Percentiles rank a stretch among this genome's conserved stretches.
Evolutionary conservation across 2,329 filamentous ascomycete species (phyloP).

Genomic region (Alternaria arbusti): DNA sequence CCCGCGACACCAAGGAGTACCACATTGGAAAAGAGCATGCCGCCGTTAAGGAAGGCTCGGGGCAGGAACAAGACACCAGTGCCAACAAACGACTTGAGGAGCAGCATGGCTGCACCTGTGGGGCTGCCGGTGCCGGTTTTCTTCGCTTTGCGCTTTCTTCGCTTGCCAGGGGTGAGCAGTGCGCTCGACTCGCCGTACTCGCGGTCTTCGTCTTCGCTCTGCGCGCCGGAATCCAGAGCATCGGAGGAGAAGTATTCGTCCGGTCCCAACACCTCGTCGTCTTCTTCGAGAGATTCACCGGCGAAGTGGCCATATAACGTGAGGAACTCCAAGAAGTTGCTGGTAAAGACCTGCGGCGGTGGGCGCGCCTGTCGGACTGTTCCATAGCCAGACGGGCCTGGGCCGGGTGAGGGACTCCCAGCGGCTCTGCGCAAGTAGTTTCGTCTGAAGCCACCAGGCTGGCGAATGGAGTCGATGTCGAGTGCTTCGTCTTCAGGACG

Average conservation of each 20-base stretch:
- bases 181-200: constrained; percentile 89
- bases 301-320: constrained; percentile 97
- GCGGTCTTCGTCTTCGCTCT: constrained; percentile 65
- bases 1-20: constrained; percentile 85
- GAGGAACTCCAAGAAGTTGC: constrained; percentile 93
- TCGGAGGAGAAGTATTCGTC: constrained; percentile 93
- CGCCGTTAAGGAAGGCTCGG: constrained; percentile 91
- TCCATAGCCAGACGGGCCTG: constrained; percentile 53
- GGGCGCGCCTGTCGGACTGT: constrained; percentile 34
- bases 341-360: constrained; percentile 66
- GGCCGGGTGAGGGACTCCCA: constrained; percentile 64
- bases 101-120: constrained; percentile 78
- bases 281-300: constrained; percentile 94
- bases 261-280: constrained; percentile 85
- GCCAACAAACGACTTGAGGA: constrained; percentile 97
- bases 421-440: constrained; percentile 83
- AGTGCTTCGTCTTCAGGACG: constrained; percentile 80
- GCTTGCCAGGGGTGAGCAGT: constrained; percentile 72
- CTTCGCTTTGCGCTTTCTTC: constrained; percentile 78
- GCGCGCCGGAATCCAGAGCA: constrained; percentile 63
- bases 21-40: constrained; percentile 94
- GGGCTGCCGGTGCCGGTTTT: constrained; percentile 78
- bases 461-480: constrained; percentile 88
- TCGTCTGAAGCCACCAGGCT: constrained; percentile 90
- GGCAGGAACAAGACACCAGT: constrained; percentile 94